Evolutionary conservation across 495 filamentous ascomycete species (phyloP).

Genomic region (Copromyces sp.): DNA sequence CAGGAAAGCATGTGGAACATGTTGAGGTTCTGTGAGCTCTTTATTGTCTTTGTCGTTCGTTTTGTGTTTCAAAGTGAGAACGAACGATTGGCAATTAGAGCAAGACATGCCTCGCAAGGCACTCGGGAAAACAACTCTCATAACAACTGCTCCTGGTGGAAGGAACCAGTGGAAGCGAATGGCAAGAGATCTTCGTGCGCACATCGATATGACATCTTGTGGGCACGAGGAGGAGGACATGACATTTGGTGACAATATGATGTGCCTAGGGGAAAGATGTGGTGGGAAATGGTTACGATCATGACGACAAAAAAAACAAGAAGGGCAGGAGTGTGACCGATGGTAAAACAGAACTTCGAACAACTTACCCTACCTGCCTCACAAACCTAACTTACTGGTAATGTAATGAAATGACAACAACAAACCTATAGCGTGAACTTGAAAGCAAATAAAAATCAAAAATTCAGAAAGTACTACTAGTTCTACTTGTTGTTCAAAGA

Average conservation of each 20-base stretch:
- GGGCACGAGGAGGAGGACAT: background rate
- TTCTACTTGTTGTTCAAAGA: background rate
- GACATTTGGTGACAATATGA: background rate
- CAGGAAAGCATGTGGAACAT: background rate
- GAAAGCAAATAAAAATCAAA: background rate
- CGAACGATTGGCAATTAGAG: background rate
- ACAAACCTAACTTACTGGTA: background rate
- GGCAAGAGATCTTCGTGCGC: background rate
- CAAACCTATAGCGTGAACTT: background rate
- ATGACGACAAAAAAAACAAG: background rate
- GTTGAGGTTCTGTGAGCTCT: background rate
- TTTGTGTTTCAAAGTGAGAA: background rate
- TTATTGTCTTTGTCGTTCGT: background rate
- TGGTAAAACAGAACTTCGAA: background rate
- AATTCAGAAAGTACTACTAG: background rate
- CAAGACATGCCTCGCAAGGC: background rate
- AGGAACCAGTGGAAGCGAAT: background rate
- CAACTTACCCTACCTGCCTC: background rate
- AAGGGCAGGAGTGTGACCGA: background rate
- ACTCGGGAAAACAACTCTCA: background rate
- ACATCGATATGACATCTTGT: background rate
- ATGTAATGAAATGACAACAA: background rate
- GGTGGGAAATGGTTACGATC: background rate
- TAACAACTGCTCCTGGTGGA: no score
- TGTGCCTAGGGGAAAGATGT: background rate